A percentile compares a stretch with the other conserved stretches of the same genome.
Evolutionary conservation across 192 early-diverging fungal species (phyloP).

Genomic region (Dissophora globulifera): DNA sequence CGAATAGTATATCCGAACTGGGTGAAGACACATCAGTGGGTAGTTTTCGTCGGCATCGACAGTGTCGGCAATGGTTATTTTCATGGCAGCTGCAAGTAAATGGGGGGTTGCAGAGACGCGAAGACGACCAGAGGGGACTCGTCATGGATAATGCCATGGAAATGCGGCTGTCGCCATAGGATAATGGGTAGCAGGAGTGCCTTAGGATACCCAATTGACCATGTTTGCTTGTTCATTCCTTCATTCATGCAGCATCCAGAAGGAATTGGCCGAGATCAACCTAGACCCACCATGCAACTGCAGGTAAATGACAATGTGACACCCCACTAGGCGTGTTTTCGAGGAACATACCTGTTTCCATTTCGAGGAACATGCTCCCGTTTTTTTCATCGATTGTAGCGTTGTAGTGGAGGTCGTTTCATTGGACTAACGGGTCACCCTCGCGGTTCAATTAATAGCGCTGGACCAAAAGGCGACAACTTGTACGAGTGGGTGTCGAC

Average conservation of each 20-base stretch:
- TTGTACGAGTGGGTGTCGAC: constrained; percentile 97
- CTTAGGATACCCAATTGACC: not conserved
- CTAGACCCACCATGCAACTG: constrained; percentile 95
- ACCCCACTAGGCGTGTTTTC: too few species aligned
- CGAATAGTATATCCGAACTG: not conserved
- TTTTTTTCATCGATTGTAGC: too few species aligned
- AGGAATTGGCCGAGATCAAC: constrained; percentile 96
- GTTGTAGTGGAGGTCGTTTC: too few species aligned
- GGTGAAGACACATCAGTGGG: not conserved
- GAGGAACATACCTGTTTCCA: too few species aligned
- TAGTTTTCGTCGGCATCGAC: too few species aligned
- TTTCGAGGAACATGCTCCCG: too few species aligned
- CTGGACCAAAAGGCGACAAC: constrained; percentile 96
- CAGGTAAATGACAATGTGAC: constrained; percentile 58
- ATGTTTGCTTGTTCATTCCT: not conserved
- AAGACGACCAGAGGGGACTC: not conserved
- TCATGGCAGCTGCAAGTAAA: too few species aligned
- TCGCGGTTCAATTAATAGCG: constrained; percentile 58
- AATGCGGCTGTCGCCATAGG: not conserved
- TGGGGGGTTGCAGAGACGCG: too few species aligned
- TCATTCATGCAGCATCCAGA: constrained; percentile 79
- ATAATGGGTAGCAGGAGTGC: constrained; percentile 4
- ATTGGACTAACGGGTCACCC: not conserved
- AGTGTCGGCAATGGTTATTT: too few species aligned
- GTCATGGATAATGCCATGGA: not conserved